Percentiles rank a stretch among this genome's conserved stretches.
Conservation (phyloP, 805 yeast genomes). For the Candida dajiaensis region DNA sequence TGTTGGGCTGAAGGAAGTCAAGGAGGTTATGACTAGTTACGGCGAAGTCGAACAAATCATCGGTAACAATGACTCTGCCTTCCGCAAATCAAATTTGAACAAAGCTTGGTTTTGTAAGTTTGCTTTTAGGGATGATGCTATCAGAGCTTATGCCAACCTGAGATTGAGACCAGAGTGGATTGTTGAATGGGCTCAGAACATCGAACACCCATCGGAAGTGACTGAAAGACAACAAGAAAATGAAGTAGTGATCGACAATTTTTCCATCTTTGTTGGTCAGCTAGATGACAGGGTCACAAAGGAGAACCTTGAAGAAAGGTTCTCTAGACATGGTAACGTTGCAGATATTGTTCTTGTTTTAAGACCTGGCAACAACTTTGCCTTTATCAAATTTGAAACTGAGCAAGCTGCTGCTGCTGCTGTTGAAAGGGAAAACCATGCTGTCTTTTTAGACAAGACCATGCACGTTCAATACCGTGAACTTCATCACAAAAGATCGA, state of each 20-base stretch:
- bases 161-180: slow-evolving; percentile 48
- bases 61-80: slow-evolving; percentile 30
- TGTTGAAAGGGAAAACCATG: slow-evolving; percentile 78
- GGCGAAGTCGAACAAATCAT: slow-evolving; percentile 76
- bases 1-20: slow-evolving; percentile 30
- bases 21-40: slow-evolving; percentile 37
- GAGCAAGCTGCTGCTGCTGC: slow-evolving; percentile 82
- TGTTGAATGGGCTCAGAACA: slow-evolving; percentile 84
- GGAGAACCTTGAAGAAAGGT: slow-evolving; percentile 50
- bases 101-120: slow-evolving; percentile 71
- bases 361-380: slow-evolving; percentile 51
- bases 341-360: slow-evolving; percentile 48
- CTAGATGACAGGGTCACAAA: slow-evolving; percentile 49
- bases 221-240: slow-evolving; percentile 24
- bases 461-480: slow-evolving; percentile 85
- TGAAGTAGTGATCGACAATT: slow-evolving; percentile 53
- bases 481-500: slow-evolving; percentile 30
- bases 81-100: slow-evolving; percentile 24
- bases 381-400: slow-evolving; percentile 59
- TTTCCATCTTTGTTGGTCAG: slow-evolving; percentile 77
- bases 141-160: slow-evolving; percentile 70
- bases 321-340: slow-evolving; percentile 63
- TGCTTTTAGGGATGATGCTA: slow-evolving; percentile 82
- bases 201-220: slow-evolving; percentile 43
- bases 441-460: slow-evolving; percentile 64